These are phyloP conservation scores for Melaleuca alternifolia DNA, from an alignment of 345 rosid species.

Conservation along the genomic window DNA sequence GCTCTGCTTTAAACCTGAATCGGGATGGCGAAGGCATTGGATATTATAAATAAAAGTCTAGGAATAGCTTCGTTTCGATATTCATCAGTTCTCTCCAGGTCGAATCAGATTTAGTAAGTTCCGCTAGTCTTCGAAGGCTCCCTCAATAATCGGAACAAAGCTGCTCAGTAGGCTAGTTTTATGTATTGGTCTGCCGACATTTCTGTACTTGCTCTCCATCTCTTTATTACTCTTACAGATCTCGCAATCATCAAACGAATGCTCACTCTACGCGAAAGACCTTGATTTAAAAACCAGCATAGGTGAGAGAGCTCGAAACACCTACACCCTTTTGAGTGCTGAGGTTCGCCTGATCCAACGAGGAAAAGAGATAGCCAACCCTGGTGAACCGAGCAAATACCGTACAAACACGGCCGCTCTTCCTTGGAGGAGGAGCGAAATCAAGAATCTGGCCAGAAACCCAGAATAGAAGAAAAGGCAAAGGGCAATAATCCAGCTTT, in stretches of 20 bases:
- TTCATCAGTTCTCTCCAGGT: background rate
- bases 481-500: background rate
- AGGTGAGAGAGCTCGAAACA: background rate
- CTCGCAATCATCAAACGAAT: background rate
- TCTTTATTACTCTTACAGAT: background rate
- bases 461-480: background rate
- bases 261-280: background rate
- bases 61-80: background rate
- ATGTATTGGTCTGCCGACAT: background rate
- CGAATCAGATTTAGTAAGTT: background rate
- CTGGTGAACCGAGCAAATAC: background rate
- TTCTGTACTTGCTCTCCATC: background rate
- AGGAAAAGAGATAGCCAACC: background rate
- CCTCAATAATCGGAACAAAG: no score
- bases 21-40: background rate
- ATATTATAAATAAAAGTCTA: background rate
- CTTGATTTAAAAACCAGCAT: background rate
- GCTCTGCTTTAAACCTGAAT: background rate
- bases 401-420: background rate
- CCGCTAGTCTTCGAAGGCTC: background rate
- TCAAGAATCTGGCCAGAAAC: background rate
- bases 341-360: background rate
- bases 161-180: background rate
- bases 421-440: background rate
- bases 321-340: background rate